These are phyloP conservation scores for Trichoderma parareesei DNA, from an alignment of 495 filamentous ascomycete species.

Conservation along the genomic window DNA sequence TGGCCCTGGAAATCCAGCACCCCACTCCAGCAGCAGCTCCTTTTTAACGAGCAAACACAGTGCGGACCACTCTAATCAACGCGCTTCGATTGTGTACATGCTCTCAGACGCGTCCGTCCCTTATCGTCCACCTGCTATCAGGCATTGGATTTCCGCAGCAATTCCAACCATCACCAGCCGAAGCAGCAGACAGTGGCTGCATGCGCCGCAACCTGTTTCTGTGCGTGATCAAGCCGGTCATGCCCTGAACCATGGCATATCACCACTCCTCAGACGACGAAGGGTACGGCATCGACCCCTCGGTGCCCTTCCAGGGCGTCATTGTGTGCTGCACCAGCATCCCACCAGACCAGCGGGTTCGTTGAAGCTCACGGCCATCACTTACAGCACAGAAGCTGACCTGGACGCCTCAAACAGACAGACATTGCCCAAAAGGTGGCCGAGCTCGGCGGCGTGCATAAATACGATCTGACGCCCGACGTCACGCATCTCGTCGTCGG, in stretches of 20 bases:
- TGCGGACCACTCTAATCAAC: background rate
- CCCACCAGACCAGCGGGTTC: slow-evolving; percentile 69
- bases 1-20: too few relatives aligned
- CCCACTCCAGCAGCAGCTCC: too few relatives aligned
- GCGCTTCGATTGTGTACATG: background rate
- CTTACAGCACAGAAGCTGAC: slow-evolving; percentile 8
- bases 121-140: background rate
- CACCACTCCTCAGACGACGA: slow-evolving; percentile 10
- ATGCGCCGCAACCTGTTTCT: background rate
- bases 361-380: slow-evolving; percentile 20
- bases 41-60: background rate
- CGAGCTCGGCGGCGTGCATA: slow-evolving; percentile 81
- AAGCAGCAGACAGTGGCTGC: background rate
- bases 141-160: background rate
- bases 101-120: background rate
- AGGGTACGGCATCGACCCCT: slow-evolving; percentile 27
- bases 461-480: slow-evolving; percentile 87
- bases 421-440: slow-evolving; percentile 57
- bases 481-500: slow-evolving; percentile 93
- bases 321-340: slow-evolving; percentile 91
- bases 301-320: slow-evolving; percentile 67
- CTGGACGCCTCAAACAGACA: slow-evolving; percentile 40
- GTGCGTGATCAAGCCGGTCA: background rate
- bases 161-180: too few relatives aligned
- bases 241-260: slow-evolving; percentile 18